Evolutionary conservation across 192 early-diverging fungal species (phyloP), one percentile per base, ranked within the genome.

Genomic region (Linderina pennispora): DNA sequence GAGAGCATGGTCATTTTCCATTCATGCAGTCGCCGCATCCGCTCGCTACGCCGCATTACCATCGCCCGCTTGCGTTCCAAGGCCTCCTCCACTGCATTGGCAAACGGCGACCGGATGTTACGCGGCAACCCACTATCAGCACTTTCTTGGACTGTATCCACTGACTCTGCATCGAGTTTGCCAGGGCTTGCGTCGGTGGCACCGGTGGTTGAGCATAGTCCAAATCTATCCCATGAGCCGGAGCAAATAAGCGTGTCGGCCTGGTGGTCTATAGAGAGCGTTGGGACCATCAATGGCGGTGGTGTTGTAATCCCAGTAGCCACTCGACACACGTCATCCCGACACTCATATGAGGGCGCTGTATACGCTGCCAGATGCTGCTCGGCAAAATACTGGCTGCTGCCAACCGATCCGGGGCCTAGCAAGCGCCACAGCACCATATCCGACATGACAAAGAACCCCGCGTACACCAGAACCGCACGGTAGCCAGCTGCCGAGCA

Each of bases 11-110:
- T 31, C 28, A 8, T 31, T 31, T 31, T 31, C 62, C 62, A 57
- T 15, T 37, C 50, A 19, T 50, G 33, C 37, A 62, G 40, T 16
- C 46, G 20, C 9, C 37, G 32, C 20, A 50, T 51, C 20, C 50
- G 54, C 26, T 36, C 45, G 10, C 18, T 23, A 14, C 42, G 62
- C 22, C 55, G 53, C 15, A 43, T 49, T 17, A 36, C 53, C 22
- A 51, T 19, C n/a, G 44, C 44, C 10, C 47, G 43, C 21, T 40
- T 46, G 31, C 42, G 47, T 19, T 23, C 53, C 48, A 51, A 10
- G 22, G 61, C 61, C 23, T 51, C 48, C 24, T 40, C 53, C 6
- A 64, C 61, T 13, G 61, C 61, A 18, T 64, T 52, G n/a, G 61
- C 53, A 48, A 56, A 64, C 19, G 61, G 61, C 23, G 61, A 55